Percentiles rank a stretch among this genome's conserved stretches.
Conservation (phyloP, 805 yeast species). For the Candida yuanshanica region DNA sequence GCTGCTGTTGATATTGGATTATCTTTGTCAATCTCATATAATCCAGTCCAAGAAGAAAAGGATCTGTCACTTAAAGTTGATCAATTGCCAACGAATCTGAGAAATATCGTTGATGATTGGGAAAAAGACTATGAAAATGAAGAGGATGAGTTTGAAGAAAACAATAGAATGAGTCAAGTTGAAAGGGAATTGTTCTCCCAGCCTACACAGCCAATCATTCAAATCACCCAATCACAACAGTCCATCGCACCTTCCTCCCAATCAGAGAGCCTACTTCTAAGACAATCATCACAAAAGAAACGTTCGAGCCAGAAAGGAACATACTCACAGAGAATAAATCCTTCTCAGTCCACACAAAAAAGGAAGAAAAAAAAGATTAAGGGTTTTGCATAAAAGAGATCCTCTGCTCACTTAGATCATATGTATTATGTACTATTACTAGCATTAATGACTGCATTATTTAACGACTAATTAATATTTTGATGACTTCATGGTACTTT, state of each 20-base stretch:
- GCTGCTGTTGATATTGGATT: slow-evolving; percentile 12
- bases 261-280: slow-evolving; percentile 1
- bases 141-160: slow-evolving; percentile 7
- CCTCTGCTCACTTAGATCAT: not conserved
- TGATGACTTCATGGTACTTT: not conserved
- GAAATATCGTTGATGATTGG: slow-evolving; percentile 14
- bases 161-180: slow-evolving; percentile 2
- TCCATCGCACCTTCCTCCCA: slow-evolving; percentile 1
- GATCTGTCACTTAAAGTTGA: not conserved
- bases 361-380: slow-evolving; percentile 15
- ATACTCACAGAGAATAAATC: slow-evolving; percentile 1
- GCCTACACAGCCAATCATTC: slow-evolving; percentile 12
- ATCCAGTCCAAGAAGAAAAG: slow-evolving; percentile 6
- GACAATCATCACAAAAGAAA: slow-evolving; percentile 2
- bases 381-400: slow-evolving; percentile 18
- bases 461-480: not conserved
- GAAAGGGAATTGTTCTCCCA: slow-evolving; percentile 1
- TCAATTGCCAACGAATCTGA: slow-evolving; percentile 2
- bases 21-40: slow-evolving; percentile 9
- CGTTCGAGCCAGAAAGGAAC: not conserved
- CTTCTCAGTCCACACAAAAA: slow-evolving; percentile 1
- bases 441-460: not conserved
- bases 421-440: not conserved
- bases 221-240: slow-evolving; percentile 17
- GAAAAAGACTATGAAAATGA: slow-evolving; percentile 12